Evolutionary conservation across 345 rosid species (phyloP).

Genomic region (Boechera divaricarpa): DNA sequence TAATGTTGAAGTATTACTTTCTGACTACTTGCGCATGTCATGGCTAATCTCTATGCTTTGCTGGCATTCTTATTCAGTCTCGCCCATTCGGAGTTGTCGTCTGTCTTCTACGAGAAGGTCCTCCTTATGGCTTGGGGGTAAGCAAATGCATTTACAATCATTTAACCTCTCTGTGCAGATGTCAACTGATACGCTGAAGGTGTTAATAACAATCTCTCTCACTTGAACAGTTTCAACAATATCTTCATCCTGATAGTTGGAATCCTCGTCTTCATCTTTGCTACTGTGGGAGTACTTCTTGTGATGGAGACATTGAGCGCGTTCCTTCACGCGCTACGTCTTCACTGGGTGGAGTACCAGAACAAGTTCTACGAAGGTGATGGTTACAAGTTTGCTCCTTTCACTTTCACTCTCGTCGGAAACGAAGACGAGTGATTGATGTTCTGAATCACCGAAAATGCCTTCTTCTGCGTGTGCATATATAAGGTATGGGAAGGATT

Average conservation of each 20-base stretch:
- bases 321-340: conserved; percentile 92
- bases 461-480: conserved; percentile 30
- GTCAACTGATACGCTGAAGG: not conserved
- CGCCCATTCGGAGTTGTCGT: conserved; percentile 93
- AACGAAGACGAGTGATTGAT: conserved; percentile 70
- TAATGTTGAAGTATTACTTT: not conserved
- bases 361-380: conserved; percentile 98
- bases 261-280: conserved; percentile 68
- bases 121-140: conserved; percentile 92
- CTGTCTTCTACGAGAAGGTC: conserved; percentile 96
- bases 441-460: conserved; percentile 6
- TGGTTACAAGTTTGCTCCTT: conserved; percentile 89
- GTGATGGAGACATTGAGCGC: conserved; percentile 99
- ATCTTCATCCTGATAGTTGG: conserved; percentile 69
- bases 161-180: not conserved
- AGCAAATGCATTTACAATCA: conserved; percentile 25
- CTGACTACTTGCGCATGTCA: not conserved
- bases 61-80: conserved; percentile 54
- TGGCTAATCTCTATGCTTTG: not conserved
- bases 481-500: conserved; percentile 36
- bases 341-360: conserved; percentile 98
- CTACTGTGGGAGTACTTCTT: conserved; percentile 90
- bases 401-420: conserved; percentile 56
- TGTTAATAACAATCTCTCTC: not conserved
- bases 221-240: conserved; percentile 71